These are phyloP conservation scores for Brettanomyces sp. DNA, from an alignment of 805 yeast genomes.

Conservation along the genomic window DNA sequence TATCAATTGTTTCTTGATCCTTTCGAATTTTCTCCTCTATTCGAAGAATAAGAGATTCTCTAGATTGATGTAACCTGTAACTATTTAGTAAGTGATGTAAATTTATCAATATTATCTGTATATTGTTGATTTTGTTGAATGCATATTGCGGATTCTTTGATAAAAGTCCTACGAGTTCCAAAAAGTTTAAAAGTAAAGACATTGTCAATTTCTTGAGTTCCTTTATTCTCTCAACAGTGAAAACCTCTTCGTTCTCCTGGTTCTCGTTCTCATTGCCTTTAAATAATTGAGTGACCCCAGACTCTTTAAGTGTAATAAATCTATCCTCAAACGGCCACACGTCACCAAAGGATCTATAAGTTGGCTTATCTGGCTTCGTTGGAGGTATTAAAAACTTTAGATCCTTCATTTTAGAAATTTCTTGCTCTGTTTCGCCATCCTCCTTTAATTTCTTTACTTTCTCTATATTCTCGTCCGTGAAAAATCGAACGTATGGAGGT, in stretches of 20 bases:
- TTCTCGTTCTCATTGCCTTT: constrained; percentile 11
- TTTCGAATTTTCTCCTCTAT: constrained; percentile 53
- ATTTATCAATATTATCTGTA: constrained; percentile 73
- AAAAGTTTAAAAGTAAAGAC: constrained; percentile 68
- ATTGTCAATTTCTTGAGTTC: constrained; percentile 76
- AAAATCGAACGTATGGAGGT: constrained; percentile 70
- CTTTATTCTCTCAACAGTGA: constrained; percentile 45
- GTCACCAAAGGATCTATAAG: constrained; percentile 83
- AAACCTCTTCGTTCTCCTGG: constrained; percentile 20
- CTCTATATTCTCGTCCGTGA: constrained; percentile 58
- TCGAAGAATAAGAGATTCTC: constrained; percentile 77
- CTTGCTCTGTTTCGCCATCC: constrained; percentile 14
- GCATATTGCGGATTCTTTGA: constrained; percentile 61
- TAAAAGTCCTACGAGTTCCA: constrained; percentile 74
- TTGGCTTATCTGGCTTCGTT: constrained; percentile 44
- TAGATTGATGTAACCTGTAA: constrained; percentile 89
- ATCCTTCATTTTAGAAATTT: constrained; percentile 23
- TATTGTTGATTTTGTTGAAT: constrained; percentile 58
- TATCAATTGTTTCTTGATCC: constrained; percentile 27
- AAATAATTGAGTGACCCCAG: constrained; percentile 74
- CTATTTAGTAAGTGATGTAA: constrained; percentile 88
- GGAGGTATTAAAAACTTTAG: constrained; percentile 61
- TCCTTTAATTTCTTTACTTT: constrained; percentile 26
- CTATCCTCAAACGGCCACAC: constrained; percentile 78
- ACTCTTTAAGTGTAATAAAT: constrained; percentile 63